Conservation (phyloP, 768 basidiomycete genomes). For the Crucibulum laeve region DNA sequence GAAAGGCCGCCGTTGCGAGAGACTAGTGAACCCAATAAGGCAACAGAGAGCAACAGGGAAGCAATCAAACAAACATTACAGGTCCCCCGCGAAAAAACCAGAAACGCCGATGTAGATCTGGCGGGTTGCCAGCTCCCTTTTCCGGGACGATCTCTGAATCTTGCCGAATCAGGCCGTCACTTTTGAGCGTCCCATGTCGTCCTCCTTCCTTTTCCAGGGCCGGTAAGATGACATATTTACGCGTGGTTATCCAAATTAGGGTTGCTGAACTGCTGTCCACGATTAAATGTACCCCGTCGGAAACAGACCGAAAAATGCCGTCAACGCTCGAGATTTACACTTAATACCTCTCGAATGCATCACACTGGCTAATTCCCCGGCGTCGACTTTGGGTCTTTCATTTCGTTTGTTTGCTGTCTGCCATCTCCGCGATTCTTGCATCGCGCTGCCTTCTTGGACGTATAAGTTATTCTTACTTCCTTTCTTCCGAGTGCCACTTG, state of each 20-base stretch:
- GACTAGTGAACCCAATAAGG: slow-evolving; percentile 12
- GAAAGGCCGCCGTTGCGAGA: slow-evolving; percentile 20
- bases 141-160: slow-evolving; percentile 34
- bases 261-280: slow-evolving; percentile 20
- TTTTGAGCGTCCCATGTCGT: slow-evolving; percentile 11
- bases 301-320: slow-evolving; percentile 31
- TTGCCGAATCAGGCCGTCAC: slow-evolving; percentile 26
- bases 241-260: slow-evolving; percentile 41
- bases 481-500: too few species aligned
- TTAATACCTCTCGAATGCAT: too few species aligned
- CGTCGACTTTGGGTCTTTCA: too few species aligned
- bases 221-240: slow-evolving; percentile 35
- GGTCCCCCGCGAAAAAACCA: slow-evolving; percentile 25
- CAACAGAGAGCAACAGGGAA: slow-evolving; percentile 20
- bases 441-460: too few species aligned
- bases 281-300: slow-evolving; percentile 26
- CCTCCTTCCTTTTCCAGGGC: slow-evolving; percentile 30
- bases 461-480: too few species aligned
- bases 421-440: too few species aligned
- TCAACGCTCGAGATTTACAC: slow-evolving; percentile 8
- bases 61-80: slow-evolving; percentile 19
- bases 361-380: too few species aligned
- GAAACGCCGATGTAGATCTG: slow-evolving; percentile 31
- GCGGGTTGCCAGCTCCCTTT: slow-evolving; percentile 26
- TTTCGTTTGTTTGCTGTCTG: too few species aligned